Evolutionary conservation across 805 yeast species (phyloP), one percentile per base, ranked within the genome.

Genomic region (Ogataea pini): DNA sequence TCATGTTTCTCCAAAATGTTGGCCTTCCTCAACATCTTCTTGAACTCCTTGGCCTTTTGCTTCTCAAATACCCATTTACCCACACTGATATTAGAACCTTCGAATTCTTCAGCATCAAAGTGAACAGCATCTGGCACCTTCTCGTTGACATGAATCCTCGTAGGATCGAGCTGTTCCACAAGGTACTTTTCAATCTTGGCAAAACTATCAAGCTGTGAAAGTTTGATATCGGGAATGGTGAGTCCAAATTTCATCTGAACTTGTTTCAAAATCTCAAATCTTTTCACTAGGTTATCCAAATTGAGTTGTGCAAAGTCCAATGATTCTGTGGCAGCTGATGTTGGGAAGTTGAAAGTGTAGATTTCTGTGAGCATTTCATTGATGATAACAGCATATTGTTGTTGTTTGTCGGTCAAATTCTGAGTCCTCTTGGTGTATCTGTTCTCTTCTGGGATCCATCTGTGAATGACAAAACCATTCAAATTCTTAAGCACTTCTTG

Each of bases 91-190:
- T 86, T 87, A 4, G 79, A 71, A 33, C 85, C 80, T 25, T 67
- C 71, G 59, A 80, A 86, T 38, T 79, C 83, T 24, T 71, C 72
- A 7, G 71, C 64, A 48, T 80, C 71, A 56, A 88, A 72, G 51
- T 82, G 80, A 47, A 88, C 79, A 24, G 89, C 92, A 58, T 85
- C 79, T n/a, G 94, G 61, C 59, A 82, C 79, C 62, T 82, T 77
- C 61, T 85, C 90, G 57, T 78, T 79, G 54, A 70, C 76, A 1
- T 47, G 42, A 61, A 70, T 69, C 57, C 74, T 71, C 16, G 60
- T 56, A 18, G 75, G 73, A 20, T 76, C 69, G n/a, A 75, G 62
- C 47, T 67, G 52, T 8, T 56, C 45, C 0, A 55, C 28, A 41
- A 80, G 65, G 45, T 73, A 74, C 0, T 57, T 47, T 47, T 67